Evolutionary conservation across 2,329 filamentous ascomycete genomes (phyloP).

Genomic region (Sporothrix luriei): DNA sequence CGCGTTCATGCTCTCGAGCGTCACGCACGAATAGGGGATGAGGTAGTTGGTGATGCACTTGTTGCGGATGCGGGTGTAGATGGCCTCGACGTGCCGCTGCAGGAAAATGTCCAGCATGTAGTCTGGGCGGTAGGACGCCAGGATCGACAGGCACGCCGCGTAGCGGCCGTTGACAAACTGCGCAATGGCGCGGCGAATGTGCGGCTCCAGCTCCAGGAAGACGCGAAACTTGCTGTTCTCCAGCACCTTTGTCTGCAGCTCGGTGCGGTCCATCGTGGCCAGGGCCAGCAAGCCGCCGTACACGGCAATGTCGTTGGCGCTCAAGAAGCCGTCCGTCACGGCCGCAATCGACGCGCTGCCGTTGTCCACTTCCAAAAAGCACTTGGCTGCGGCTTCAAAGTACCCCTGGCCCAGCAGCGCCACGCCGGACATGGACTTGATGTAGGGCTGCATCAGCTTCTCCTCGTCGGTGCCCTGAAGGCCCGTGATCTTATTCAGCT

Average conservation of each 20-base stretch:
- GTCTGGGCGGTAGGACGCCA: slow-evolving; percentile 79
- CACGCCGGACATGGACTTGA: slow-evolving; percentile 57
- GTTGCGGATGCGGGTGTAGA: slow-evolving; percentile 76
- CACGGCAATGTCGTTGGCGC: slow-evolving; percentile 83
- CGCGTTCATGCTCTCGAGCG: slow-evolving; percentile 72
- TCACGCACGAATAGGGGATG: slow-evolving; percentile 84
- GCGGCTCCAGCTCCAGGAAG: slow-evolving; percentile 89
- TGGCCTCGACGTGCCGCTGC: slow-evolving; percentile 66
- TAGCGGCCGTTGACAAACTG: slow-evolving; percentile 92
- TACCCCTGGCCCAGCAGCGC: slow-evolving; percentile 52
- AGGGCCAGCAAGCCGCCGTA: slow-evolving; percentile 91
- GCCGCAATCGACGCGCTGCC: slow-evolving; percentile 50
- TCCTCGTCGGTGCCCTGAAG: slow-evolving; percentile 52
- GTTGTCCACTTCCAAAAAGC: slow-evolving; percentile 66
- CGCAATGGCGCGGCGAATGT: slow-evolving; percentile 86
- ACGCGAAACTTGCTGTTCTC: slow-evolving; percentile 79
- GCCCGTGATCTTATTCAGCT: slow-evolving; percentile 64
- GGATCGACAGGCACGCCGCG: slow-evolving; percentile 76
- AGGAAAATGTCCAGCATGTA: slow-evolving; percentile 91
- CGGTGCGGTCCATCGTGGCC: slow-evolving; percentile 79
- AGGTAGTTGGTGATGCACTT: slow-evolving; percentile 96
- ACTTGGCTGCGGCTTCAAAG: slow-evolving; percentile 65
- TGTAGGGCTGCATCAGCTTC: slow-evolving; percentile 53
- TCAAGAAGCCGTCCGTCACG: slow-evolving; percentile 70
- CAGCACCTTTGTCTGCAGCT: slow-evolving; percentile 74